A percentile compares a stretch with the other conserved stretches of the same genome.
These are phyloP conservation scores for Trichoderma sp. DNA, from an alignment of 2,329 filamentous ascomycete genomes.

Conservation along the genomic window DNA sequence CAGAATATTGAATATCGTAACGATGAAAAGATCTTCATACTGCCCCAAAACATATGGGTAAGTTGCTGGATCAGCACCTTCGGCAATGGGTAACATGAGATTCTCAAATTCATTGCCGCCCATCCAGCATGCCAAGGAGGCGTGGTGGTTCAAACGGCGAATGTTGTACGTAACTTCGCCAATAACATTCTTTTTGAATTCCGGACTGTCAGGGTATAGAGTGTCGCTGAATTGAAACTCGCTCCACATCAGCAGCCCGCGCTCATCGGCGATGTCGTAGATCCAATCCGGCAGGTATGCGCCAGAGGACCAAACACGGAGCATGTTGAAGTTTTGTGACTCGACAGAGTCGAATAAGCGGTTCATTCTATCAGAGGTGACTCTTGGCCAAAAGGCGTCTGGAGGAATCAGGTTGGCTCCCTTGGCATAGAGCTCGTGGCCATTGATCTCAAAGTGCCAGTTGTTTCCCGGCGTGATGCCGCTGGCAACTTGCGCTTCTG, in stretches of 20 bases:
- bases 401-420: slow-evolving; percentile 32
- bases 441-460: slow-evolving; percentile 69
- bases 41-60: slow-evolving; percentile 44
- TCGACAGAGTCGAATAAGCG: slow-evolving; percentile 54
- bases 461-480: slow-evolving; percentile 50
- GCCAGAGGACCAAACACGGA: slow-evolving; percentile 64
- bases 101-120: slow-evolving; percentile 65
- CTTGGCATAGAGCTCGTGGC: slow-evolving; percentile 62
- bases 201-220: slow-evolving; percentile 58
- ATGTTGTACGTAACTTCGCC: slow-evolving; percentile 64
- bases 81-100: slow-evolving; percentile 50
- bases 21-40: slow-evolving; percentile 63
- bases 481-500: slow-evolving; percentile 54
- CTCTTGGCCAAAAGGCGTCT: slow-evolving; percentile 43
- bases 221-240: slow-evolving; percentile 67
- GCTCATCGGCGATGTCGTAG: slow-evolving; percentile 65
- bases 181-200: slow-evolving; percentile 58
- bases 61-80: slow-evolving; percentile 46
- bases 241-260: slow-evolving; percentile 64
- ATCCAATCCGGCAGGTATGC: slow-evolving; percentile 65
- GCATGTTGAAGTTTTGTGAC: slow-evolving; percentile 64
- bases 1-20: slow-evolving; percentile 57
- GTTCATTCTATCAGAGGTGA: slow-evolving; percentile 56
- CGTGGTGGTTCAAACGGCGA: slow-evolving; percentile 64
- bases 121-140: slow-evolving; percentile 57